Evolutionary conservation across 2,329 filamentous ascomycete genomes (phyloP).

Genomic region (Apiospora pterosperma): DNA sequence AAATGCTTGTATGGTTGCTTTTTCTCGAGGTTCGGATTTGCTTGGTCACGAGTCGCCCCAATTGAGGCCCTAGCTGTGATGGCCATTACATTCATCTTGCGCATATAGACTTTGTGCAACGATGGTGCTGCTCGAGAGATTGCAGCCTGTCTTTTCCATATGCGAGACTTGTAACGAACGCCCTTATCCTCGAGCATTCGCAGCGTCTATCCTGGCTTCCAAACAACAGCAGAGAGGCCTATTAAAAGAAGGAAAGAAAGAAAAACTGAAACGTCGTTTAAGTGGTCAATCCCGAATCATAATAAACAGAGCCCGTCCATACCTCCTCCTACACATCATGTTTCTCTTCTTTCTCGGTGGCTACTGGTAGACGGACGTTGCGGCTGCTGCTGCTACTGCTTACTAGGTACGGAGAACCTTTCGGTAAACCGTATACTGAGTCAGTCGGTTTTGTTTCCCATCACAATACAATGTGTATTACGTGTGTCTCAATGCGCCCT

Average conservation of each 20-base stretch:
- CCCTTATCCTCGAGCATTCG: not conserved
- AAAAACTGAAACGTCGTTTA: not conserved
- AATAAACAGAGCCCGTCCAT: not conserved
- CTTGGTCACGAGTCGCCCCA: not conserved
- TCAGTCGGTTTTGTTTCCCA: not conserved
- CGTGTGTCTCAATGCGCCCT: not conserved
- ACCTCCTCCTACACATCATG: too few relatives aligned
- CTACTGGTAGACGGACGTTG: not conserved
- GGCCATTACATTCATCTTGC: not conserved
- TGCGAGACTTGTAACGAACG: not conserved
- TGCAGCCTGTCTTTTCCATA: not conserved
- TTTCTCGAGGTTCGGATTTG: not conserved
- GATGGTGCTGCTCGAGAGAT: not conserved
- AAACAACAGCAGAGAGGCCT: too few relatives aligned
- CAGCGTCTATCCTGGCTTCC: not conserved
- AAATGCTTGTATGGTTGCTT: not conserved
- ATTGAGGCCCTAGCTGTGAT: not conserved
- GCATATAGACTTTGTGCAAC: not conserved
- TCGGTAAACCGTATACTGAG: not conserved
- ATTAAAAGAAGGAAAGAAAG: not conserved
- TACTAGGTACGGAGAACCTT: not conserved
- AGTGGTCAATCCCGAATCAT: not conserved
- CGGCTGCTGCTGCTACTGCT: not conserved
- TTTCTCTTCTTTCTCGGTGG: not conserved
- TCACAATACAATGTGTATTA: not conserved